Percentiles rank a stretch among this genome's conserved stretches.
These are phyloP conservation scores for Pseudonitzschia delicatissima DNA, from an alignment of 108 stramenopile genomes.

Conservation along the genomic window DNA sequence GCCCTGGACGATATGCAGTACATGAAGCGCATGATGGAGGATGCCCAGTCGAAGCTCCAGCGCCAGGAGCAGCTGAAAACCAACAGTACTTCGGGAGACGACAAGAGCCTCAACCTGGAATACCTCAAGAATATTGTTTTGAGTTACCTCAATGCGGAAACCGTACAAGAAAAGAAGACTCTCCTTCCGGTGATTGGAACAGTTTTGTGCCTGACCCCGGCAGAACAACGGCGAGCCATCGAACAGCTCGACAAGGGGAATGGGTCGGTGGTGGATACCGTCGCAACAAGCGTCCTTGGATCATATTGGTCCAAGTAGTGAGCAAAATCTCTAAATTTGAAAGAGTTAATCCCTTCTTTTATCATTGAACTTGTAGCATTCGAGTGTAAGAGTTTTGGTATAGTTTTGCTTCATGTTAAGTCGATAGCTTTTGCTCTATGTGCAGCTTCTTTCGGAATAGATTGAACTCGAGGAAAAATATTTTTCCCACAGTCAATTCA, in stretches of 20 bases:
- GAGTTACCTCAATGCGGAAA: conserved; percentile 72
- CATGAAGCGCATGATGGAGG: conserved; percentile 65
- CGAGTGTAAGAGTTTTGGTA: too few species aligned
- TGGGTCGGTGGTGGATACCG: conserved; percentile 23
- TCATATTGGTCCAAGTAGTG: conserved; percentile 23
- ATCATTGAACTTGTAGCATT: too few species aligned
- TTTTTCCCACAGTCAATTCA: too few species aligned
- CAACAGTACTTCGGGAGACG: not conserved
- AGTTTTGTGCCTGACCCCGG: conserved; percentile 76
- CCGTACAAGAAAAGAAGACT: conserved; percentile 60
- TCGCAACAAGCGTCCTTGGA: conserved; percentile 21
- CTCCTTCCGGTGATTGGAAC: conserved; percentile 79
- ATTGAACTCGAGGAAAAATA: too few species aligned
- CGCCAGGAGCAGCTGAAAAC: conserved; percentile 60
- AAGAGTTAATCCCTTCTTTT: too few species aligned
- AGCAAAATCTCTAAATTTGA: too few species aligned
- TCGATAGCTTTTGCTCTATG: too few species aligned
- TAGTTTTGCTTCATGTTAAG: too few species aligned
- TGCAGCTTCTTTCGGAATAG: too few species aligned
- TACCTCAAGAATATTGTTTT: conserved; percentile 89
- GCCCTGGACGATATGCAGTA: conserved; percentile 73
- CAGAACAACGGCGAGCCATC: conserved; percentile 65
- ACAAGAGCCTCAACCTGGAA: conserved; percentile 67
- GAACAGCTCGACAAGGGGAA: conserved; percentile 51
- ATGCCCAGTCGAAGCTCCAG: conserved; percentile 56